phyloP scores from a whole-genome alignment of 352 stramenopile species.

The Phytopythium cucurbitacearum region DNA sequence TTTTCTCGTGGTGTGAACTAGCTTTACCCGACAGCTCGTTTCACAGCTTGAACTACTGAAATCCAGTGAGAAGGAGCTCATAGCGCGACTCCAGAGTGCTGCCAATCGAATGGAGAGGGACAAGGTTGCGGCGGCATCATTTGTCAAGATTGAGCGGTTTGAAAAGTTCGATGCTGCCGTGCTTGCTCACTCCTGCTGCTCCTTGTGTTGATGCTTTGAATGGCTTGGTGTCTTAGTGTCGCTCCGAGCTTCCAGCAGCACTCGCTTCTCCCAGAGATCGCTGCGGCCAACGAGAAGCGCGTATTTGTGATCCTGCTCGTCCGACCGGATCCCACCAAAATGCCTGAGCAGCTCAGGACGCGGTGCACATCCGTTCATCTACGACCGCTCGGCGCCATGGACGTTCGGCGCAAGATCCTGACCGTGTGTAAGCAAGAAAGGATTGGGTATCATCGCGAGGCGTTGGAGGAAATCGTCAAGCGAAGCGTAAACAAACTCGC shows the following conservation, averaged over 20 bases:
- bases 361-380: slow-evolving; percentile 36
- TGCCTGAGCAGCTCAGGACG: slow-evolving; percentile 59
- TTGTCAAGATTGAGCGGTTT: slow-evolving; percentile 55
- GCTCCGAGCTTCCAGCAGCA: slow-evolving; percentile 60
- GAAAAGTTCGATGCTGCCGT: slow-evolving; percentile 25
- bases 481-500: slow-evolving; percentile 32
- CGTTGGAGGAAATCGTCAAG: slow-evolving; percentile 41
- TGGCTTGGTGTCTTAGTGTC: slow-evolving; percentile 19
- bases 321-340: slow-evolving; percentile 41
- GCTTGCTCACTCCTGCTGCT: neutral
- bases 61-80: slow-evolving; percentile 34
- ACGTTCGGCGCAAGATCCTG: slow-evolving; percentile 55
- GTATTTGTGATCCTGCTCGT: slow-evolving; percentile 57
- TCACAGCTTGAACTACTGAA: neutral
- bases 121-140: slow-evolving; percentile 8
- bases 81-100: slow-evolving; percentile 30
- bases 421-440: slow-evolving; percentile 31
- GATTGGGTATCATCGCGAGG: slow-evolving; percentile 61
- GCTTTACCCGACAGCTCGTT: neutral
- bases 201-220: neutral
- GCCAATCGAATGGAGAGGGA: slow-evolving; percentile 17
- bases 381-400: slow-evolving; percentile 21
- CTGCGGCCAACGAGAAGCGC: slow-evolving; percentile 39
- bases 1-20: neutral
- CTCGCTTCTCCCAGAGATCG: slow-evolving; percentile 43